Percentiles rank a stretch among this genome's conserved stretches.
phyloP scores from a whole-genome alignment of 805 yeast species.

The Yarrowia keelungensis region DNA sequence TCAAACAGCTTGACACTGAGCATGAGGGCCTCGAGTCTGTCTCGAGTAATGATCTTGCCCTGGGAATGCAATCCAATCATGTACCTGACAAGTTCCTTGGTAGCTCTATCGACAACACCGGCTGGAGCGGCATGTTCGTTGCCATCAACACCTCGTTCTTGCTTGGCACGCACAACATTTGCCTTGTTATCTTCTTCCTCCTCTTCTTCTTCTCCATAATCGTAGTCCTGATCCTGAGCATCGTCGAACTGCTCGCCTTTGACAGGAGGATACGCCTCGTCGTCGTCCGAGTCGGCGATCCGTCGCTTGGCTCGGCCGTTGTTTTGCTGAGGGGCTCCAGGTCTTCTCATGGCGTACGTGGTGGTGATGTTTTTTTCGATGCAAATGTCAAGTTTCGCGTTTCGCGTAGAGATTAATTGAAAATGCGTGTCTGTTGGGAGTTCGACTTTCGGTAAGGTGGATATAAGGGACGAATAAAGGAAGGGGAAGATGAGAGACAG shows the following conservation, averaged over 20 bases:
- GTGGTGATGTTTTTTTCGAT: background rate
- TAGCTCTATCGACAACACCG: slow-evolving; percentile 1
- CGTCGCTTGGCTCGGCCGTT: background rate
- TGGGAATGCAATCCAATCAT: slow-evolving; percentile 26
- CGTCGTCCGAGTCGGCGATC: slow-evolving; percentile 4
- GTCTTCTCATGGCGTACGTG: background rate
- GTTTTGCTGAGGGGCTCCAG: background rate
- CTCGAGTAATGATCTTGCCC: slow-evolving; percentile 9
- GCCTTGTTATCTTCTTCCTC: background rate
- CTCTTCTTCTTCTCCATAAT: background rate
- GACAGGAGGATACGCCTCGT: slow-evolving; percentile 8
- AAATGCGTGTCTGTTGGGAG: slow-evolving; percentile 15
- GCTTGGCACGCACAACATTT: background rate
- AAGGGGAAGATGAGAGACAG: too few species aligned
- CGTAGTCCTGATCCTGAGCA: background rate
- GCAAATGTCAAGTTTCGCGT: slow-evolving; percentile 8
- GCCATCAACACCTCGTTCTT: background rate
- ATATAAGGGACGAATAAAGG: too few species aligned
- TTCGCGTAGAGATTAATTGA: background rate
- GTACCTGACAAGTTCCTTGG: slow-evolving; percentile 13
- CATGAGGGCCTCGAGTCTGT: slow-evolving; percentile 6
- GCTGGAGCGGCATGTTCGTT: background rate
- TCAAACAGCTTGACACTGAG: background rate
- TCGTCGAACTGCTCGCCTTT: background rate
- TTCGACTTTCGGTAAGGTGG: background rate